These are phyloP conservation scores for Platismatia glauca DNA, from an alignment of 495 filamentous ascomycete genomes.

Conservation along the genomic window DNA sequence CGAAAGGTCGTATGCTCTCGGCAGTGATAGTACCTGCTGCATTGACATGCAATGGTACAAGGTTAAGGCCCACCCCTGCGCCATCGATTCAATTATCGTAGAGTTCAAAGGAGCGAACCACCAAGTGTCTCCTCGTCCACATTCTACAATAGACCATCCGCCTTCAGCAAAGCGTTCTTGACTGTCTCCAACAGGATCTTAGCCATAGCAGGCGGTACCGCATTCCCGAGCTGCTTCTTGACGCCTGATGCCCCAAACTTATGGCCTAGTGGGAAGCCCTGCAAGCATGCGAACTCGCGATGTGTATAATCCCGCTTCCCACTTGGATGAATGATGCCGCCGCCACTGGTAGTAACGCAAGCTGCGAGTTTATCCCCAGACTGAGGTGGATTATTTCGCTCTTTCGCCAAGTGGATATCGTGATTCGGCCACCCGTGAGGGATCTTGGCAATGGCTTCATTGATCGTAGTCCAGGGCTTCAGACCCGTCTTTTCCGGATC, in stretches of 20 bases:
- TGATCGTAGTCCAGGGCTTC: conserved; percentile 36
- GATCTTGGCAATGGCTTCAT: conserved; percentile 40
- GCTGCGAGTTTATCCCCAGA: conserved; percentile 42
- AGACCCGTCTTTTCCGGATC: conserved; percentile 27
- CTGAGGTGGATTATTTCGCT: conserved; percentile 25
- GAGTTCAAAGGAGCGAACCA: neutral
- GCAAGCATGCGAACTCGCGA: conserved; percentile 66
- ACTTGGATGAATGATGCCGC: conserved; percentile 58
- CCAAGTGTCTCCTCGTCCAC: neutral
- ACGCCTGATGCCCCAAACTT: conserved; percentile 42
- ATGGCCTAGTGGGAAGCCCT: conserved; percentile 63
- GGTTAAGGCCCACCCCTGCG: neutral
- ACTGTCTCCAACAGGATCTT: conserved; percentile 52
- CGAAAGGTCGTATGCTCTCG: neutral
- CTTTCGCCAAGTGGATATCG: conserved; percentile 33
- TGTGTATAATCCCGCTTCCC: conserved; percentile 59
- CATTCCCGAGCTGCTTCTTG: conserved; percentile 78
- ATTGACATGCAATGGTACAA: neutral
- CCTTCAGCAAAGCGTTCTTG: conserved; percentile 43
- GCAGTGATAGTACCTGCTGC: neutral
- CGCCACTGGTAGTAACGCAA: conserved; percentile 65
- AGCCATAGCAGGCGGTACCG: conserved; percentile 62
- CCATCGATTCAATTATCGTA: neutral
- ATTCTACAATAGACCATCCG: conserved; percentile 36
- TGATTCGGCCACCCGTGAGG: conserved; percentile 36